Evolutionary conservation across 768 basidiomycete species (phyloP), one percentile per base, ranked within the genome.

Genomic region (Auriscalpium orientale): DNA sequence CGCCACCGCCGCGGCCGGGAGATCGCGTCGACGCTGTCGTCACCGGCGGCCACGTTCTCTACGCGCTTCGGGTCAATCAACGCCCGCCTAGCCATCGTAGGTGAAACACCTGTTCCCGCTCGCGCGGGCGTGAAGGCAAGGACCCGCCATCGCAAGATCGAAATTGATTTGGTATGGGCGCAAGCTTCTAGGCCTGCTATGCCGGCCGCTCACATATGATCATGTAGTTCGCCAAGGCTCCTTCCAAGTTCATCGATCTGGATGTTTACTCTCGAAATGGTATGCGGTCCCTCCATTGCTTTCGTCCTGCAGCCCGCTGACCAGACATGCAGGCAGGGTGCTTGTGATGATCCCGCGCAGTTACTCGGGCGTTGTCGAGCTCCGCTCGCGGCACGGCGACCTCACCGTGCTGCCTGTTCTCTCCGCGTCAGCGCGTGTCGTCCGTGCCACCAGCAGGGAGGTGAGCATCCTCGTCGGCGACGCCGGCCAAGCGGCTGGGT

Each of bases 271-370:
- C 58, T 34, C 53, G 58, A 20, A 22, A 34, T 51, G 58, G 51
- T 44, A 48, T 7, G 28, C 4, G 28, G 22, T 28, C n/a, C n/a
- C 22, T 28, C 28, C 28, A 28, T 28, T 5, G 28, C 28, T 28
- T 4, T 28, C 28, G 5, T 28, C 28, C 28, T 28, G 28, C 28
- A 28, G 22, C 22, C 3, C 22, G 22, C 22, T 28, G 5, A 28
- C 22, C 2, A 28, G 2, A 28, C 5, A 5, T 28, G 22, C 22
- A 28, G 22, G 22, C 22, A 28, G 12, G 43, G 36, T 56, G 21
- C 54, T 54, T 8, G 52, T 62, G 16, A 43, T 62, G n/a, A 22
- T 62, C 34, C 60, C 60, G 16, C 60, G 58, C 15, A 60, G 13
- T 43, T 62, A 51, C 53, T 33, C 34, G 10, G 60, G 60, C n/a